Conservation (phyloP, 352 stramenopile genomes). For the Pythium vanterpoolii region DNA sequence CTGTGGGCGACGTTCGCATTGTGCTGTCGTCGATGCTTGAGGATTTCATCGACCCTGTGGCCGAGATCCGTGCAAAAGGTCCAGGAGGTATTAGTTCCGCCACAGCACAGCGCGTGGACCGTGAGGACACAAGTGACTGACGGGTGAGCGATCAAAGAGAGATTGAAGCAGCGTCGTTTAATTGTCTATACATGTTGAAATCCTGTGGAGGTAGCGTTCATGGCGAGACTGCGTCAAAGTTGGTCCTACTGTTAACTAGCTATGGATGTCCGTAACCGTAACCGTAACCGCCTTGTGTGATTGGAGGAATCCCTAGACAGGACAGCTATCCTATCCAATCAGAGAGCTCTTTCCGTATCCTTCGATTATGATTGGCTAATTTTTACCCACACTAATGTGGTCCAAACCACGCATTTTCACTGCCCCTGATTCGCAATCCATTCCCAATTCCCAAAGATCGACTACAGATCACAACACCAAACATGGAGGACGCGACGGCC, state of each 20-base stretch:
- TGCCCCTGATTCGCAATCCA: neutral
- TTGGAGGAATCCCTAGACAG: neutral
- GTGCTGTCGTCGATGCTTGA: slow-evolving; percentile 52
- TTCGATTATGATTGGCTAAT: no score
- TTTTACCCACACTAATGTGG: neutral
- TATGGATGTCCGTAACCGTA: no score
- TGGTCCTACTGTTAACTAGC: no score
- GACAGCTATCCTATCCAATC: neutral
- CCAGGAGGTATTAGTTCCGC: neutral
- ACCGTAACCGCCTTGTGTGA: neutral
- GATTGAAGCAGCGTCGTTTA: no score
- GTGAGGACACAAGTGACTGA: no score
- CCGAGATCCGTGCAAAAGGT: slow-evolving; percentile 8
- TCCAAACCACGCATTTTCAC: neutral
- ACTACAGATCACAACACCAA: no score
- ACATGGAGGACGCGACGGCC: slow-evolving; percentile 48
- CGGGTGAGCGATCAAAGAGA: no score
- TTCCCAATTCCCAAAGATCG: no score
- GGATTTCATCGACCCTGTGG: slow-evolving; percentile 25
- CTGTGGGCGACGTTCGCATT: slow-evolving; percentile 37
- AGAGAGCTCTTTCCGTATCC: no score
- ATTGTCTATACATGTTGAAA: neutral
- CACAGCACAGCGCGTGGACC: neutral
- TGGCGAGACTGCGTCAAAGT: no score
- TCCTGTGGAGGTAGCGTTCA: neutral